Conservation (phyloP, 2,329 filamentous ascomycete genomes). For the Pseudogymnoascus sp. region DNA sequence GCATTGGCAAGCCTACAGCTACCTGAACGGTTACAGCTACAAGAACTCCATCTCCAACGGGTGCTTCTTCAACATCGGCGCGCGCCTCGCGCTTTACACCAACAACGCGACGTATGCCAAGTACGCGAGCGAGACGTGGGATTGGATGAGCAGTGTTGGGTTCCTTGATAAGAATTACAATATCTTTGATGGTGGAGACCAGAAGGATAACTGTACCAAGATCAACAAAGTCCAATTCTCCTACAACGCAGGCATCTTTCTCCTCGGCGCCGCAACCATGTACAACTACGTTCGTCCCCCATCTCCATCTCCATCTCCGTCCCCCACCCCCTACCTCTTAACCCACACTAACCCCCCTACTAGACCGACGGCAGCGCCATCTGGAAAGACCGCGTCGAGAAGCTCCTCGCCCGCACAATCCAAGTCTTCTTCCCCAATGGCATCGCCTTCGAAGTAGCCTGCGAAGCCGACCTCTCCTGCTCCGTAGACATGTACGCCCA, state of each 20-base stretch:
- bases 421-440: slow-evolving; percentile 48
- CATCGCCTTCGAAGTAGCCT: slow-evolving; percentile 57
- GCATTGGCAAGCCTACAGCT: slow-evolving; percentile 76
- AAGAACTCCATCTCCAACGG: slow-evolving; percentile 58
- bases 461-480: slow-evolving; percentile 51
- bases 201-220: slow-evolving; percentile 46
- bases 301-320: not conserved
- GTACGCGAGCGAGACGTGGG: slow-evolving; percentile 67
- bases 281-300: slow-evolving; percentile 36
- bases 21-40: slow-evolving; percentile 74
- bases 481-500: slow-evolving; percentile 54
- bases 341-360: not conserved
- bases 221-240: slow-evolving; percentile 57
- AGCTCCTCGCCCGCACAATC: slow-evolving; percentile 41
- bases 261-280: slow-evolving; percentile 45
- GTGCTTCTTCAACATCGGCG: slow-evolving; percentile 51
- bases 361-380: slow-evolving; percentile 26
- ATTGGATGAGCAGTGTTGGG: slow-evolving; percentile 52
- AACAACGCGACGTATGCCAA: slow-evolving; percentile 66
- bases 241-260: slow-evolving; percentile 60
- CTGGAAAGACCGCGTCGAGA: slow-evolving; percentile 51
- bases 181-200: slow-evolving; percentile 53
- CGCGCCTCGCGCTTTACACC: slow-evolving; percentile 66
- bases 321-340: not conserved
- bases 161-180: slow-evolving; percentile 47